phyloP scores from a whole-genome alignment of 805 yeast species.

The Lachancea thermotolerans region DNA sequence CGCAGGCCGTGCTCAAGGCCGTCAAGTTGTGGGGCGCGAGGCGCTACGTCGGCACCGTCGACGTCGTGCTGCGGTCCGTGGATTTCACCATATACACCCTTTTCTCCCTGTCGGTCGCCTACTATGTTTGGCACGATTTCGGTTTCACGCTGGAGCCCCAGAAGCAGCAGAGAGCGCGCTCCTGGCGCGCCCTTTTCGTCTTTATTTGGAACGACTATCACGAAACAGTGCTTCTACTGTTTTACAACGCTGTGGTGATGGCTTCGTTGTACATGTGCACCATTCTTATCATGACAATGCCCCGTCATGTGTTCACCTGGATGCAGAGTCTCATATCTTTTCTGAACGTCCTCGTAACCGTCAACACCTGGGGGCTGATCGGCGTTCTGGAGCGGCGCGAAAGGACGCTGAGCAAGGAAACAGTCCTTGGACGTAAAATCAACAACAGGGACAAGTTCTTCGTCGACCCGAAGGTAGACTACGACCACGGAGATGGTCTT shows the following conservation, averaged over 20 bases:
- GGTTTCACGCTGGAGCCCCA: constrained; percentile 21
- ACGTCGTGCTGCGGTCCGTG: constrained; percentile 5
- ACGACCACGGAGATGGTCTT: constrained; percentile 6
- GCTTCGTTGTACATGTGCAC: constrained; percentile 14
- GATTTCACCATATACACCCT: constrained; percentile 13
- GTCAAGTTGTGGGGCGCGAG: constrained; percentile 3
- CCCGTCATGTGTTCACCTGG: constrained; percentile 16
- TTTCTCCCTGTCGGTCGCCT: constrained; percentile 13
- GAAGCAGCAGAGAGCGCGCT: constrained; percentile 7
- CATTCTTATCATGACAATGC: constrained; percentile 12
- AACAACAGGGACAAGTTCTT: constrained; percentile 25
- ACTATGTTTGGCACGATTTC: constrained; percentile 23
- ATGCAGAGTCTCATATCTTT: constrained; percentile 18
- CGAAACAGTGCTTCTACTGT: constrained; percentile 23
- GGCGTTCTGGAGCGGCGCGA: constrained; percentile 27
- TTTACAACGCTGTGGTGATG: constrained; percentile 18
- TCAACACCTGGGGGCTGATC: constrained; percentile 31
- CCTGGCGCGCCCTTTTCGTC: not conserved
- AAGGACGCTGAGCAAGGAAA: constrained; percentile 19
- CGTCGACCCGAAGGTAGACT: constrained; percentile 21
- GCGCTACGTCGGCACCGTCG: not conserved
- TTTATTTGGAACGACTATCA: constrained; percentile 23
- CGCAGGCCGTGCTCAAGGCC: constrained; percentile 14
- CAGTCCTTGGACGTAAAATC: constrained; percentile 29
- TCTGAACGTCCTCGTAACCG: constrained; percentile 23